These are phyloP conservation scores for Aspergillus sp. DNA, from an alignment of 2,329 filamentous ascomycete species.

Conservation along the genomic window DNA sequence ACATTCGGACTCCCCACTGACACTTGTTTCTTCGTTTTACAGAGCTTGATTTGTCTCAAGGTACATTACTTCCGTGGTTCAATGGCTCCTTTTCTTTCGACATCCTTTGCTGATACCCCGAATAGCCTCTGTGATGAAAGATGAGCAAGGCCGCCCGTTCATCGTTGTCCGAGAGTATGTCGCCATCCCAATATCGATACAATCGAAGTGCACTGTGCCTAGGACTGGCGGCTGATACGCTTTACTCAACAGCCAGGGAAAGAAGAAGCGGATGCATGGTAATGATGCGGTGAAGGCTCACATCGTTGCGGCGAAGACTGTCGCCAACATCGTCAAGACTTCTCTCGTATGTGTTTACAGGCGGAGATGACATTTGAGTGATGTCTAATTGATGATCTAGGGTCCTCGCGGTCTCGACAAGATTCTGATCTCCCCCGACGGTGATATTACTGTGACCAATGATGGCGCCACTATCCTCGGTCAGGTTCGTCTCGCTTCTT, in stretches of 20 bases:
- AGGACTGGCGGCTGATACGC: constrained; percentile 10
- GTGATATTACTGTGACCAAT: constrained; percentile 98
- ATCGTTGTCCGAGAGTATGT: constrained; percentile 96
- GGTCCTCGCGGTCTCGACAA: constrained; percentile 96
- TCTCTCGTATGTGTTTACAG: constrained; percentile 64
- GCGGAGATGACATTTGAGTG: constrained; percentile 1
- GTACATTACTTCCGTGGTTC: constrained; percentile 23
- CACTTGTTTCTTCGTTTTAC: constrained; percentile 15
- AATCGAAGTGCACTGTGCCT: neutral
- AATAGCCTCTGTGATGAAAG: constrained; percentile 77
- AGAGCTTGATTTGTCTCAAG: constrained; percentile 52
- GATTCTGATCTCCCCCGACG: constrained; percentile 97
- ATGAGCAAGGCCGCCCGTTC: constrained; percentile 95
- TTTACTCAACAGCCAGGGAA: constrained; percentile 69
- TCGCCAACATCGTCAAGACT: constrained; percentile 95
- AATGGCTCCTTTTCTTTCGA: constrained; percentile 16
- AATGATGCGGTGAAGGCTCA: constrained; percentile 98
- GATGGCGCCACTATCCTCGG: constrained; percentile 96
- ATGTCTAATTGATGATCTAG: constrained; percentile 31
- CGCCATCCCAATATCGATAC: constrained; percentile 12
- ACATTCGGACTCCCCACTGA: constrained; percentile 26
- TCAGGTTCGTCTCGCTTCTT: constrained; percentile 48
- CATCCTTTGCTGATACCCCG: constrained; percentile 20
- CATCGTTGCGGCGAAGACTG: constrained; percentile 92
- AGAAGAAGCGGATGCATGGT: constrained; percentile 94